A percentile compares a stretch with the other conserved stretches of the same genome.
phyloP scores from a whole-genome alignment of 225 moss, liverwort and hornwort genomes.

The Bryoerythrophyllum caledonicum region DNA sequence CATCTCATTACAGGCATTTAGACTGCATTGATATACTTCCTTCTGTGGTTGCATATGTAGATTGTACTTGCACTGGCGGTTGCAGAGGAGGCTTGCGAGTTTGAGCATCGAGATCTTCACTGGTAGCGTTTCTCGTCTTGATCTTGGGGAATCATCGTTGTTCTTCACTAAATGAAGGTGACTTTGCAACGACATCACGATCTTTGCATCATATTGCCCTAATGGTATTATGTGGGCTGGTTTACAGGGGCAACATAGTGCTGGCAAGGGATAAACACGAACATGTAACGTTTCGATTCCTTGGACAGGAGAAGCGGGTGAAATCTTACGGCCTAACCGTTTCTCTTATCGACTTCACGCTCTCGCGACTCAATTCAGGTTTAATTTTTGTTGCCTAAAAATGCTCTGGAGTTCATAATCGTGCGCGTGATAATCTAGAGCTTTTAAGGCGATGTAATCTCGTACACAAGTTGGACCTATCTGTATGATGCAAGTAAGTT shows the following conservation, averaged over 20 bases:
- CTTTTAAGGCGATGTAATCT: background rate
- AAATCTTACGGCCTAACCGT: constrained; percentile 73
- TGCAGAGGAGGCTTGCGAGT: constrained; percentile 87
- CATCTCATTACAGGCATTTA: background rate
- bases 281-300: constrained; percentile 53
- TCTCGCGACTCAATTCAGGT: constrained; percentile 97
- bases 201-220: constrained; percentile 9
- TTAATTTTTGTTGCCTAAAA: background rate
- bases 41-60: constrained; percentile 46
- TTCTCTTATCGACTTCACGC: constrained; percentile 96
- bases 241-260: constrained; percentile 88
- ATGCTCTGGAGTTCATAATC: background rate
- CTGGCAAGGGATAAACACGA: constrained; percentile 55
- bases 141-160: background rate
- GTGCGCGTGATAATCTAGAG: background rate
- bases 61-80: constrained; percentile 81
- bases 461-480: background rate
- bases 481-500: constrained; percentile 8
- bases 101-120: constrained; percentile 99
- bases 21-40: background rate
- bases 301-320: constrained; percentile 58
- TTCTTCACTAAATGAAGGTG: constrained; percentile 1
- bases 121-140: constrained; percentile 53
- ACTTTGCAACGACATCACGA: background rate
- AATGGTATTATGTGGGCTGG: constrained; percentile 11